Conservation (phyloP, 2,329 filamentous ascomycete species). For the Diplocarpon rosae region DNA sequence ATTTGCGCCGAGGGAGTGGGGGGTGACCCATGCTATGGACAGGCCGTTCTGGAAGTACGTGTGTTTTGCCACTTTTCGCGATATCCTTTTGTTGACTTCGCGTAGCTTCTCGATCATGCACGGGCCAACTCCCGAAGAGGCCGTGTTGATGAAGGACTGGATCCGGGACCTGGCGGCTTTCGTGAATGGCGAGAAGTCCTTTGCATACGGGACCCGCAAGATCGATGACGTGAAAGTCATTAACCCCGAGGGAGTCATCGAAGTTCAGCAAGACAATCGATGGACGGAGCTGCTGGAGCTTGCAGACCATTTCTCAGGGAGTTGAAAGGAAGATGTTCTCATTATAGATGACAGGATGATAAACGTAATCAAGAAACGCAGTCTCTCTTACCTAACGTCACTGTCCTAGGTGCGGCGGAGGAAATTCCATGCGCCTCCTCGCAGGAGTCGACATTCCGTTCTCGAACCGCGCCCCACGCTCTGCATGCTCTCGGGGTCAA, state of each 20-base stretch:
- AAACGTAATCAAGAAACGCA: too few species aligned
- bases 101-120: slow-evolving; percentile 31
- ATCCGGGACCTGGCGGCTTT: slow-evolving; percentile 30
- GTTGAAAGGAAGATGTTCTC: too few species aligned
- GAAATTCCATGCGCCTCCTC: too few species aligned
- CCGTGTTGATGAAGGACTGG: slow-evolving; percentile 30
- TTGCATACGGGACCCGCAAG: slow-evolving; percentile 27
- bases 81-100: neutral
- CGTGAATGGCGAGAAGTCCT: slow-evolving; percentile 26
- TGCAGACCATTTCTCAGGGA: slow-evolving; percentile 24
- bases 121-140: slow-evolving; percentile 29
- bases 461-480: too few species aligned
- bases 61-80: neutral
- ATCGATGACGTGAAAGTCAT: slow-evolving; percentile 30
- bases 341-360: too few species aligned
- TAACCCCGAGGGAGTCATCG: slow-evolving; percentile 27
- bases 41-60: slow-evolving; percentile 34
- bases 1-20: slow-evolving; percentile 28
- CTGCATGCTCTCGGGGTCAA: too few species aligned
- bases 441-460: too few species aligned
- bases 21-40: slow-evolving; percentile 33
- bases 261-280: slow-evolving; percentile 28
- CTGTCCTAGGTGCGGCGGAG: too few species aligned
- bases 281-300: slow-evolving; percentile 28
- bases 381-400: too few species aligned